Conservation (phyloP, 2,329 filamentous ascomycete genomes). For the Acarospora socialis region DNA sequence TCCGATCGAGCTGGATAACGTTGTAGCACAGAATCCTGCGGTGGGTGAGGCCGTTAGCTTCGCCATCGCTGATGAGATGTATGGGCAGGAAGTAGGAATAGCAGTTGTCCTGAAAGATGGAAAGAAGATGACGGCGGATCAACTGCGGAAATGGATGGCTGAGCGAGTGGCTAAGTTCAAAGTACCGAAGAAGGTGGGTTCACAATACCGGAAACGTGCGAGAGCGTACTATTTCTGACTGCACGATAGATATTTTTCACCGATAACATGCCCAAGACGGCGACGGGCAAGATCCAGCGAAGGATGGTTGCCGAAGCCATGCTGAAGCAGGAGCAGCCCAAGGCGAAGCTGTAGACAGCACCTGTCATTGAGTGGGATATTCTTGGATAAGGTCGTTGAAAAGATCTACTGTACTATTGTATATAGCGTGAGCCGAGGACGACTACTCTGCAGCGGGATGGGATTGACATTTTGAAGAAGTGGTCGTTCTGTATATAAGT, state of each 20-base stretch:
- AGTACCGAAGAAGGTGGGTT: conserved; percentile 60
- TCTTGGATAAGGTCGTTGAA: too few relatives aligned
- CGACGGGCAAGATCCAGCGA: conserved; percentile 80
- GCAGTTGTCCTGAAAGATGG: conserved; percentile 35
- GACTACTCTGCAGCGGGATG: too few relatives aligned
- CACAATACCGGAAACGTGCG: not conserved
- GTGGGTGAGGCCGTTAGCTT: conserved; percentile 65
- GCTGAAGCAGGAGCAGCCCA: conserved; percentile 51
- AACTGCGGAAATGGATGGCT: conserved; percentile 53
- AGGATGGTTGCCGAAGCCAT: conserved; percentile 76
- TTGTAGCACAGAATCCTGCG: conserved; percentile 52
- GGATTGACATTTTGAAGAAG: too few relatives aligned
- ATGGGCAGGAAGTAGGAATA: conserved; percentile 35
- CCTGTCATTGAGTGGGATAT: too few relatives aligned
- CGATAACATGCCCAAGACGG: conserved; percentile 75
- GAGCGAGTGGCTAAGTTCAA: conserved; percentile 70
- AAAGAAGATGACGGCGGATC: conserved; percentile 34
- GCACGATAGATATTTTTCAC: conserved; percentile 63
- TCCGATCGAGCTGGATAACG: conserved; percentile 70
- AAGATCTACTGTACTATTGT: too few relatives aligned
- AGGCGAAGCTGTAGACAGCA: conserved; percentile 35
- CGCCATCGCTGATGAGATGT: conserved; percentile 61
- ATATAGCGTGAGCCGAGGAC: too few relatives aligned
- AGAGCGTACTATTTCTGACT: conserved; percentile 10
- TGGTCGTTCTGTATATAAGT: too few relatives aligned